These are phyloP conservation scores for Globisporangium acanthophoron DNA, from an alignment of 352 stramenopile species.

Conservation along the genomic window DNA sequence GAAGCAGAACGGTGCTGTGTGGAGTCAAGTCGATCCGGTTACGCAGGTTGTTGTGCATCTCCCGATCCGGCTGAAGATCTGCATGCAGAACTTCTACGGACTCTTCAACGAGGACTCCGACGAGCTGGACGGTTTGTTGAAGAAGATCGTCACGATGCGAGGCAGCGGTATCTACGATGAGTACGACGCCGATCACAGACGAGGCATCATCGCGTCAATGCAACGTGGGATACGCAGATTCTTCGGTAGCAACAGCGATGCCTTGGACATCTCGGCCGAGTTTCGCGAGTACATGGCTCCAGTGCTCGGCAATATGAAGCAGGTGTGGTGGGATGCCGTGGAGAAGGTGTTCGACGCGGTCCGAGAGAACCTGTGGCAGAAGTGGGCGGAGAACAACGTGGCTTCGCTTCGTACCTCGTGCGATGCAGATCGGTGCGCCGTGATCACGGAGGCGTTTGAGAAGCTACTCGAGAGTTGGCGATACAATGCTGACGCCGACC, in stretches of 20 bases:
- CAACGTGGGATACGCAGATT: not conserved
- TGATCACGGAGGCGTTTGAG: slow-evolving; percentile 3
- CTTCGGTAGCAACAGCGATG: not conserved
- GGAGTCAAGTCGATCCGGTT: not conserved
- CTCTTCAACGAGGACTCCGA: slow-evolving; percentile 7
- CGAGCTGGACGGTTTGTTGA: slow-evolving; percentile 1
- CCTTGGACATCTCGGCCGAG: not conserved
- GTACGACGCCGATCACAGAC: no score
- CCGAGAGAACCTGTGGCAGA: slow-evolving; percentile 6
- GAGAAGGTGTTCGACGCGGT: slow-evolving; percentile 19
- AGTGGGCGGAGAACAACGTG: not conserved
- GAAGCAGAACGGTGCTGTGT: slow-evolving; percentile 7
- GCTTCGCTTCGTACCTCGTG: not conserved
- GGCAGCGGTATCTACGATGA: not conserved
- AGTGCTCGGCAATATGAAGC: slow-evolving; percentile 13
- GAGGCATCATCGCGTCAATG: not conserved
- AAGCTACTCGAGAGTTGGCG: not conserved
- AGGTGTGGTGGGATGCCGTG: slow-evolving; percentile 27
- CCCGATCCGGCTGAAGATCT: slow-evolving; percentile 1
- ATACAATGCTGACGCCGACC: not conserved
- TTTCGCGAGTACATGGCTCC: slow-evolving; percentile 12
- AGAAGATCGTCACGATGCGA: slow-evolving; percentile 4
- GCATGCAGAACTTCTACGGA: slow-evolving; percentile 12
- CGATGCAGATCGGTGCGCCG: slow-evolving; percentile 2
- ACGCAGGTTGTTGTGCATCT: slow-evolving; percentile 6